A percentile compares a stretch with the other conserved stretches of the same genome.
Conservation (phyloP, 1,284 basidiomycete species). For the Schizopora paradoxa region DNA sequence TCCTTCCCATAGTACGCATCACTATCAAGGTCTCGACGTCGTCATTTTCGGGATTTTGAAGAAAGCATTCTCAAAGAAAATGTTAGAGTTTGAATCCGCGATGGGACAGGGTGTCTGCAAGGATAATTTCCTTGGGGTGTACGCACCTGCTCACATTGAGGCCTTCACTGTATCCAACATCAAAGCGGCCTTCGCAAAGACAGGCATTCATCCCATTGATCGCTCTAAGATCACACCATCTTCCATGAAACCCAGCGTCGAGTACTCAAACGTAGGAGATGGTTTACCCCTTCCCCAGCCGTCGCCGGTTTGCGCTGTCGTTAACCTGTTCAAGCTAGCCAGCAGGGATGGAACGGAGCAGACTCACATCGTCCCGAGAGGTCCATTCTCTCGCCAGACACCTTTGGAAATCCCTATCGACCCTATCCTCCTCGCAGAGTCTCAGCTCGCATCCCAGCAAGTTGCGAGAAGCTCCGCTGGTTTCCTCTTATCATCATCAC, state of each 20-base stretch:
- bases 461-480: background rate
- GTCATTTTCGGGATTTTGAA: conserved; percentile 1
- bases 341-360: too few species aligned
- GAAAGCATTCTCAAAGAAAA: background rate
- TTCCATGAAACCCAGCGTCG: conserved; percentile 1
- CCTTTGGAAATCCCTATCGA: background rate
- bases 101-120: background rate
- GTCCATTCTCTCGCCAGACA: too few species aligned
- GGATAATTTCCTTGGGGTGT: conserved; percentile 1
- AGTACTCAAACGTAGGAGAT: background rate
- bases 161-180: conserved; percentile 1
- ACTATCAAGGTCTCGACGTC: conserved; percentile 5
- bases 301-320: background rate
- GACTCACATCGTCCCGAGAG: too few species aligned
- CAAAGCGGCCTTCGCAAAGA: conserved; percentile 1
- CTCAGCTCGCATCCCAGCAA: background rate
- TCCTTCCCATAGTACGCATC: conserved; percentile 6
- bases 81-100: background rate
- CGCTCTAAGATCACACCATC: background rate
- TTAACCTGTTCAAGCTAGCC: background rate
- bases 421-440: background rate
- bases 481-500: background rate
- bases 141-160: conserved; percentile 1
- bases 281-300: background rate
- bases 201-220: conserved; percentile 4